A percentile compares a stretch with the other conserved stretches of the same genome.
Conservation (phyloP, 2,329 filamentous ascomycete species). For the Knoxdaviesia capensis region DNA sequence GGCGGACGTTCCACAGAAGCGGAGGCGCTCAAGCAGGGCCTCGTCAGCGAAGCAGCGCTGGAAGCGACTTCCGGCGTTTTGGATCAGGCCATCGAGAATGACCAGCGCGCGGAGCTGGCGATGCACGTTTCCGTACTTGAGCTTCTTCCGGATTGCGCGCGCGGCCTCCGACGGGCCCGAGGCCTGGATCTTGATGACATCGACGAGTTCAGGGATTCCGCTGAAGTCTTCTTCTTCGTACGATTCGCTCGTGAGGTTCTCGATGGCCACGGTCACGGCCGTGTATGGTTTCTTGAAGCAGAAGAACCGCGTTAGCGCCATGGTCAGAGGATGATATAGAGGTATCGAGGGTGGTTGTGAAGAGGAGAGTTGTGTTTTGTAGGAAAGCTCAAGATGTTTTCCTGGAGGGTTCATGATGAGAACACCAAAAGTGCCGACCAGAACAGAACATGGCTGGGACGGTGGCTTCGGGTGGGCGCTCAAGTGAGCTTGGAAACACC, state of each 20-base stretch:
- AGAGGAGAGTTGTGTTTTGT: no score
- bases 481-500: no score
- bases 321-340: background rate
- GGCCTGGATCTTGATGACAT: slow-evolving; percentile 76
- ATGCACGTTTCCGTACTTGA: slow-evolving; percentile 95
- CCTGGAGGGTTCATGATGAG: no score
- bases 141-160: slow-evolving; percentile 84
- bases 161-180: slow-evolving; percentile 79
- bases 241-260: slow-evolving; percentile 72
- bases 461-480: no score
- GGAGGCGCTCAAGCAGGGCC: slow-evolving; percentile 72
- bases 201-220: slow-evolving; percentile 83
- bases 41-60: slow-evolving; percentile 80
- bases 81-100: slow-evolving; percentile 79
- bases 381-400: no score
- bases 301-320: background rate
- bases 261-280: slow-evolving; percentile 80
- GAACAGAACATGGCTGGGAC: no score
- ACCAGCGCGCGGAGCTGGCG: slow-evolving; percentile 76
- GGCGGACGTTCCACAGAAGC: slow-evolving; percentile 69
- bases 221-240: slow-evolving; percentile 82
- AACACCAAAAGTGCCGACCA: no score
- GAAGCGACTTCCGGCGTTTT: slow-evolving; percentile 79
- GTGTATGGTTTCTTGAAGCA: slow-evolving; percentile 57
- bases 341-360: no score